Evolutionary conservation across 2,329 filamentous ascomycete species (phyloP), one percentile per base, ranked within the genome.

Genomic region (Rutstroemia sydowiana): DNA sequence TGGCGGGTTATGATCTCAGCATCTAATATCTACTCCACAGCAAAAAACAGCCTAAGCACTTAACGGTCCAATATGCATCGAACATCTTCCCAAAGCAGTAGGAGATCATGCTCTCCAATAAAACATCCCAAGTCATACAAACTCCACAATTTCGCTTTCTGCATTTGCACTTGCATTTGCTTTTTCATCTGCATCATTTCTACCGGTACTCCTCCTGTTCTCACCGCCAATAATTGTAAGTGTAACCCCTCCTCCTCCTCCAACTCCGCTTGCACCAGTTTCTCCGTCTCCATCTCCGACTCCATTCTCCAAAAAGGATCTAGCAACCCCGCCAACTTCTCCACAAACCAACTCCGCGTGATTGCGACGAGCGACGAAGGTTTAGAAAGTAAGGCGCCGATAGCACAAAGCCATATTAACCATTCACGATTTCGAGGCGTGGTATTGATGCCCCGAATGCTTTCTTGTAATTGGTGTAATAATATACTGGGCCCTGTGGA

Each of bases 401-500:
- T 45, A 11, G 41, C n/a, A 18, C 16, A 45, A 6, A 50, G 26
- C 46, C 51, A 51, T 34, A 36, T 23, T 23, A 53, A 32, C 42
- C 41, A 40, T n/a, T 23, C 41, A 31, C 11, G 23, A 16, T 10
- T 20, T 16, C 26, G 20, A n/a, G 36, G 6, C 9, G 28, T 31
- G 26, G 13, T 45, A 37, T 45, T 40, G n/a, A 53, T 50, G 10
- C 16, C 32, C n/a, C 18, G 32, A 7, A 58, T 16, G 4, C 53
- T 34, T 32, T 53, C 42, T 50, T 46, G 48, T 20, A 62, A 43
- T 41, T 55, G 51, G 16, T 42, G 21, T 14, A 60, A 51, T 26
- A 62, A 43, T 28, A 61, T 49, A 14, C 47, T 44, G n/a, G 54
- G 30, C 16, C 58, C 52, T 8, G 44, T 55, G 3, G 16, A 30